Evolutionary conservation across 73 alveolate species (phyloP).

Genomic region (Paramecium sonneborni): DNA sequence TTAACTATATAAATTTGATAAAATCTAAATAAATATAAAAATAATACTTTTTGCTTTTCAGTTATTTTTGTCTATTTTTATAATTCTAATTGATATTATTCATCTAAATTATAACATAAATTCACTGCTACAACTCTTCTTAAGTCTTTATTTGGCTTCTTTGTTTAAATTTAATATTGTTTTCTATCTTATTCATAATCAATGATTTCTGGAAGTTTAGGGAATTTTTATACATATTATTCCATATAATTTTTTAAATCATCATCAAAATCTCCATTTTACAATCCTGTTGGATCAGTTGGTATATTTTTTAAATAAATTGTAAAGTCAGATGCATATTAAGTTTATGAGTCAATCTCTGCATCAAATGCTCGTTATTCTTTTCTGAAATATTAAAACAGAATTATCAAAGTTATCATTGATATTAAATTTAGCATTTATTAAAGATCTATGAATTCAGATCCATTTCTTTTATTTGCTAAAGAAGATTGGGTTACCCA

Average conservation of each 20-base stretch:
- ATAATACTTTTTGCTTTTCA: background rate
- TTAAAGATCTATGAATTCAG: background rate
- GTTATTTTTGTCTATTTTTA: background rate
- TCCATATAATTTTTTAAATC: background rate
- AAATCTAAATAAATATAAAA: background rate
- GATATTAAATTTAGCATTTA: background rate
- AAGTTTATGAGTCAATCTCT: background rate
- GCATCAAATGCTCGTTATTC: background rate
- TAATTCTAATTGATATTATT: background rate
- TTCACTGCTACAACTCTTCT: conserved; percentile 5
- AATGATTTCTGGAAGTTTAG: background rate
- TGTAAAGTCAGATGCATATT: conserved; percentile 24
- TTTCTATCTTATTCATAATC: conserved; percentile 21
- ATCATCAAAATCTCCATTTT: conserved; percentile 9
- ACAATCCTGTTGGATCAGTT: background rate
- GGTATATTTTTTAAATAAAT: background rate
- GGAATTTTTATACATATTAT: background rate
- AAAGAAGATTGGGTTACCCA: background rate
- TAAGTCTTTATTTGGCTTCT: background rate
- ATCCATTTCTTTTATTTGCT: background rate
- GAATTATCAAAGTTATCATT: background rate
- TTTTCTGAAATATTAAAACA: conserved; percentile 3
- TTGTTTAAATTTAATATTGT: background rate
- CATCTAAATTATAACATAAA: background rate
- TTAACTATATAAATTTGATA: background rate